Percentiles rank a stretch among this genome's conserved stretches.
Conservation (phyloP, 208 protist species). For the Wallacemonas rigidus region DNA sequence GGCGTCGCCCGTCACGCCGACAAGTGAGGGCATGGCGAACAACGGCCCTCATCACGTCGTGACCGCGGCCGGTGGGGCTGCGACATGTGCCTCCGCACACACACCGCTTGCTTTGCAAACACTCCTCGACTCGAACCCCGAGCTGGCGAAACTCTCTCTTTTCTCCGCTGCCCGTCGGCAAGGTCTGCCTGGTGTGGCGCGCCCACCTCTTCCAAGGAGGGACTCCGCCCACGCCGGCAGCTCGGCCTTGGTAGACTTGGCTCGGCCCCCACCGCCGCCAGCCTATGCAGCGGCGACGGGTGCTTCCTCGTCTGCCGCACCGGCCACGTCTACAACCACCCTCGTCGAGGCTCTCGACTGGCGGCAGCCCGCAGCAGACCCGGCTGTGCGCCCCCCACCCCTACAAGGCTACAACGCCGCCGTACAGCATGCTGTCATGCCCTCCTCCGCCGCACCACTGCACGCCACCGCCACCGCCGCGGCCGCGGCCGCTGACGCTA, state of each 20-base stretch:
- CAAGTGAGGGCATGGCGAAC: not conserved
- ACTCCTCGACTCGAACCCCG: constrained; percentile 22
- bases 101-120: constrained; percentile 22
- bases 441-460: not conserved
- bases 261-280: constrained; percentile 1
- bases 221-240: not conserved
- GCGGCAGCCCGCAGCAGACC: too few species aligned
- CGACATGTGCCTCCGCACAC: constrained; percentile 17
- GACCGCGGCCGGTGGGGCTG: not conserved
- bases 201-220: not conserved
- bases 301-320: too few species aligned
- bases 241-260: not conserved
- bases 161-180: constrained; percentile 12
- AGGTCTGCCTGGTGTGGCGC: not conserved
- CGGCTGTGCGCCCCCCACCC: not conserved
- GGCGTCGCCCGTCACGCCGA: not conserved
- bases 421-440: not conserved
- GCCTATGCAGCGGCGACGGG: not conserved
- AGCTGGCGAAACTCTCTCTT: constrained; percentile 14
- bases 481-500: not conserved
- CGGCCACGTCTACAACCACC: too few species aligned
- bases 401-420: constrained; percentile 2
- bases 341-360: too few species aligned
- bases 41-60: too few species aligned
- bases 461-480: not conserved